Conservation (phyloP, 2,329 filamentous ascomycete genomes). For the Talaromyces atroroseus region DNA sequence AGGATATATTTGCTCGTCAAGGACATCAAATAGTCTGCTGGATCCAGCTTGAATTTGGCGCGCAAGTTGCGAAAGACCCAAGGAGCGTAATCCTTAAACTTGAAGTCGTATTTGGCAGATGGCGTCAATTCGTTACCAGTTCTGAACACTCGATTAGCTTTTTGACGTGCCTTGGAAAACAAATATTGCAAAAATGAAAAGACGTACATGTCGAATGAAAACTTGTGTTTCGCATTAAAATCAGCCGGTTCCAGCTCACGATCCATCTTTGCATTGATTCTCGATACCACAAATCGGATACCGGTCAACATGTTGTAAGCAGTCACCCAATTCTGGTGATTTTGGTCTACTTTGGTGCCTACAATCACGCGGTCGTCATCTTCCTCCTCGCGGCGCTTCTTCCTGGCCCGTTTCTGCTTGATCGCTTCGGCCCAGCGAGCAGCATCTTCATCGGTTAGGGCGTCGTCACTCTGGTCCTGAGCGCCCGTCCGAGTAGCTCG, state of each 20-base stretch:
- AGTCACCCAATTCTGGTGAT: slow-evolving; percentile 93
- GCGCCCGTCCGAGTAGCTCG: slow-evolving; percentile 78
- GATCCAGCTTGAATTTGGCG: slow-evolving; percentile 81
- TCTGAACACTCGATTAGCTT: slow-evolving; percentile 40
- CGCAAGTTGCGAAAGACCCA: slow-evolving; percentile 97
- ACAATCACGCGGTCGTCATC: slow-evolving; percentile 87
- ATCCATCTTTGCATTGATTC: slow-evolving; percentile 95
- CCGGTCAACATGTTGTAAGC: slow-evolving; percentile 99
- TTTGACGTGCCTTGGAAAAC: background rate
- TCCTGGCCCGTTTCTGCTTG: slow-evolving; percentile 83
- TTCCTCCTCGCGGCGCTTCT: slow-evolving; percentile 78
- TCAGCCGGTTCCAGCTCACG: slow-evolving; percentile 83
- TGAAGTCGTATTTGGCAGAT: slow-evolving; percentile 99
- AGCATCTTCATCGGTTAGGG: slow-evolving; percentile 82
- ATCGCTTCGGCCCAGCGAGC: slow-evolving; percentile 89
- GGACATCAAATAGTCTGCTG: slow-evolving; percentile 96
- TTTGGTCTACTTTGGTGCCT: slow-evolving; percentile 95
- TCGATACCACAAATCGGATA: slow-evolving; percentile 92
- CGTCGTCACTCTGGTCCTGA: slow-evolving; percentile 78
- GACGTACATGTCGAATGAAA: slow-evolving; percentile 93
- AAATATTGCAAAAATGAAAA: background rate
- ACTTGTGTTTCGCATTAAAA: slow-evolving; percentile 93
- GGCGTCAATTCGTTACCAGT: slow-evolving; percentile 96
- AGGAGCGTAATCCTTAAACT: slow-evolving; percentile 99
- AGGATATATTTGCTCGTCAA: slow-evolving; percentile 97